phyloP scores from a whole-genome alignment of 2,329 filamentous ascomycete species.

The Ilyonectria sp. region DNA sequence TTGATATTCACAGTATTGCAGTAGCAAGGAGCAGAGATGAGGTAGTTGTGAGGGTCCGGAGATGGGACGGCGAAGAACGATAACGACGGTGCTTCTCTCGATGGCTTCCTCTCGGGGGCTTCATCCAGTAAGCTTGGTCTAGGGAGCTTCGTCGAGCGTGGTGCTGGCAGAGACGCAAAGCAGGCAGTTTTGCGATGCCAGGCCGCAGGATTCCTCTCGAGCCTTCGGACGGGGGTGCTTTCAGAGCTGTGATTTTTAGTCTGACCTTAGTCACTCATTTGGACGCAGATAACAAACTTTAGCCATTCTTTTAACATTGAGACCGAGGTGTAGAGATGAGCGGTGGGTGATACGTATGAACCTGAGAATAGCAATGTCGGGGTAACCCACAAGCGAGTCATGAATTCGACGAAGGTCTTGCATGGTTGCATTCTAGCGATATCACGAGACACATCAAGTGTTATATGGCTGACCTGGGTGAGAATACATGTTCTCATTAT shows the following conservation, averaged over 20 bases:
- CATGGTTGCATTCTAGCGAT: too few relatives aligned
- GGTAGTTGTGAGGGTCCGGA: slow-evolving; percentile 24
- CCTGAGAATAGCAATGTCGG: not conserved
- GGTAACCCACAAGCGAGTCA: not conserved
- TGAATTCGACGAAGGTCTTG: too few relatives aligned
- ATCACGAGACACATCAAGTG: not conserved
- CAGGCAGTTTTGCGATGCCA: slow-evolving; percentile 24
- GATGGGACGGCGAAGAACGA: slow-evolving; percentile 23
- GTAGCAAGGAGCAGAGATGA: slow-evolving; percentile 34
- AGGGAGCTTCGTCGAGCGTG: slow-evolving; percentile 22
- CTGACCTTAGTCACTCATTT: slow-evolving; percentile 49
- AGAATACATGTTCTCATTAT: not conserved
- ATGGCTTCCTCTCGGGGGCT: slow-evolving; percentile 4
- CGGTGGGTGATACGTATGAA: not conserved
- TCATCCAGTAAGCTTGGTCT: slow-evolving; percentile 11
- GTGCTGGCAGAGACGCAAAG: slow-evolving; percentile 31
- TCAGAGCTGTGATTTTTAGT: slow-evolving; percentile 32
- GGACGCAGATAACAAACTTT: slow-evolving; percentile 36
- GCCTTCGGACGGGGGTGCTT: slow-evolving; percentile 37
- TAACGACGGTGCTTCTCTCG: slow-evolving; percentile 15
- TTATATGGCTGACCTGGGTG: not conserved
- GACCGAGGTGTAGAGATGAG: not conserved
- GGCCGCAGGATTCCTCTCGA: slow-evolving; percentile 28
- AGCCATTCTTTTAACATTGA: slow-evolving; percentile 44
- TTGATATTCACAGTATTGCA: slow-evolving; percentile 47